These are phyloP conservation scores for Aphelidium insulamus DNA, from an alignment of 371 early-diverging fungal genomes.

Conservation along the genomic window DNA sequence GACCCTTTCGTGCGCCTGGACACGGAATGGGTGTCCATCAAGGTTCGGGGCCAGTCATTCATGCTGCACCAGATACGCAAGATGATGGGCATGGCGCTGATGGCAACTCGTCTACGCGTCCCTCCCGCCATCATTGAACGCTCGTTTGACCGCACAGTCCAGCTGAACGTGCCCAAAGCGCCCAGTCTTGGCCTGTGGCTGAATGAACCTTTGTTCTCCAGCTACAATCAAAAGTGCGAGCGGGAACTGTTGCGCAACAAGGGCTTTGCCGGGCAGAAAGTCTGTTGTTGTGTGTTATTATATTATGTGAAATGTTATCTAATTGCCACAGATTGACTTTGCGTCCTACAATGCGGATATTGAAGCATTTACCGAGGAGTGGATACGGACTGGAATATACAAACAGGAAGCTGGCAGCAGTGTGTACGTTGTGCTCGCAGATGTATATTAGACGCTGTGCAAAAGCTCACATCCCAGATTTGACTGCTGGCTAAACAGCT, in stretches of 20 bases:
- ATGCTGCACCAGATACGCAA: constrained; percentile 99
- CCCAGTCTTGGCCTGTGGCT: constrained; percentile 90
- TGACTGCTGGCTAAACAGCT: no score
- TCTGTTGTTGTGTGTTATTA: neutral
- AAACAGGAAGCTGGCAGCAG: constrained; percentile 35
- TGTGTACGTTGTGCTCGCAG: no score
- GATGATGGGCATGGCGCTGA: constrained; percentile 59
- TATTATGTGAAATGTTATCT: neutral
- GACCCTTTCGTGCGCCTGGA: constrained; percentile 56
- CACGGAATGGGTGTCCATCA: constrained; percentile 76
- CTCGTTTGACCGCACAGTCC: neutral
- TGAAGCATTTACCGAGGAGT: constrained; percentile 52
- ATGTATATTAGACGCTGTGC: no score
- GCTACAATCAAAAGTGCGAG: constrained; percentile 27
- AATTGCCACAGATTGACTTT: constrained; percentile 9
- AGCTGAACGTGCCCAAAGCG: constrained; percentile 91
- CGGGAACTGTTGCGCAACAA: constrained; percentile 5
- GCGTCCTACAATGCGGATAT: constrained; percentile 33
- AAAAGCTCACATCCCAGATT: no score
- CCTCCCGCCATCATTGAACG: constrained; percentile 1
- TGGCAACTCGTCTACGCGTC: no score
- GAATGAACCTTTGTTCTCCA: constrained; percentile 46
- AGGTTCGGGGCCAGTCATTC: constrained; percentile 93
- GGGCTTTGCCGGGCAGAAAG: constrained; percentile 2
- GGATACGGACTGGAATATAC: constrained; percentile 49